Evolutionary conservation across 495 filamentous ascomycete species (phyloP).

Genomic region (Xylaria flabelliformis): DNA sequence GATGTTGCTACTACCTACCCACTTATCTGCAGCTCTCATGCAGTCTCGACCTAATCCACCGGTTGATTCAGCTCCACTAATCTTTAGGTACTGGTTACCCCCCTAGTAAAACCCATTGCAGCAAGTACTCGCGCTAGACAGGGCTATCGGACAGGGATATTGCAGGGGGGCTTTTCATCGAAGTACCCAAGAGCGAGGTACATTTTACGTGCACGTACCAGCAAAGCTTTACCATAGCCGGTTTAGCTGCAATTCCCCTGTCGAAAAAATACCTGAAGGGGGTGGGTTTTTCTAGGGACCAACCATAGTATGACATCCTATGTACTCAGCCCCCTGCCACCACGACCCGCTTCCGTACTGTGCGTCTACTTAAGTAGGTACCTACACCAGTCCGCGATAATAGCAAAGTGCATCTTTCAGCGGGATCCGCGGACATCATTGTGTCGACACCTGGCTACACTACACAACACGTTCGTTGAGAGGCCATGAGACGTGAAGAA

Average conservation of each 20-base stretch:
- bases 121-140: too few relatives aligned
- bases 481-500: not conserved
- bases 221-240: too few relatives aligned
- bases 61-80: not conserved
- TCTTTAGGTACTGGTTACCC: not conserved
- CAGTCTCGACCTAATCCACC: not conserved
- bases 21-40: conserved; percentile 13
- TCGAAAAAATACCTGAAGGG: too few relatives aligned
- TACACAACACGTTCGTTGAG: not conserved
- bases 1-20: not conserved
- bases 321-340: not conserved
- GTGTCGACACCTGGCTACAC: not conserved
- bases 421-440: not conserved
- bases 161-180: too few relatives aligned
- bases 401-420: not conserved
- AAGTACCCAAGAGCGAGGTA: too few relatives aligned
- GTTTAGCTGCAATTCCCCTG: too few relatives aligned
- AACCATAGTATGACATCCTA: conserved; percentile 3
- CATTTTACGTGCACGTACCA: too few relatives aligned
- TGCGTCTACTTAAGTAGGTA: not conserved
- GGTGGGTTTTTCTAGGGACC: too few relatives aligned
- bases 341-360: not conserved
- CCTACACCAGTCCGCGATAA: not conserved
- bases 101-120: too few relatives aligned
- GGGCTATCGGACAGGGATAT: too few relatives aligned